Conservation (phyloP, 1,284 basidiomycete genomes). For the Flammula alnicola region DNA sequence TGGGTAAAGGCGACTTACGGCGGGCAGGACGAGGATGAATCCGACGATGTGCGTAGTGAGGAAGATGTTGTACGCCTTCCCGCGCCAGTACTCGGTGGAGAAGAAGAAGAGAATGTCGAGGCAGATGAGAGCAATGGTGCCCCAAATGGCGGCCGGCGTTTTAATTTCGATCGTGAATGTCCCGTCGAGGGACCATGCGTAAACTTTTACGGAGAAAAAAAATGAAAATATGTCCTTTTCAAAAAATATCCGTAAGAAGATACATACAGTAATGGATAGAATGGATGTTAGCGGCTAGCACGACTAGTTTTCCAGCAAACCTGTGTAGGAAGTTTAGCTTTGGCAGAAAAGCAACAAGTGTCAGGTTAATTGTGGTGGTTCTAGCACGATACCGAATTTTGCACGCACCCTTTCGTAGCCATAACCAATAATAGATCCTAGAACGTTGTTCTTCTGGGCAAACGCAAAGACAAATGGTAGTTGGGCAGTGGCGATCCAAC, state of each 20-base stretch:
- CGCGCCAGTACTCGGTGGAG: conserved; percentile 52
- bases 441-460: conserved; percentile 73
- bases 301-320: conserved; percentile 64
- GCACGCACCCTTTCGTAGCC: conserved; percentile 71
- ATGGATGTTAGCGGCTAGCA: conserved; percentile 72
- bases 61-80: conserved; percentile 60
- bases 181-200: conserved; percentile 55
- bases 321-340: conserved; percentile 83
- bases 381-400: too few relatives aligned
- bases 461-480: conserved; percentile 76
- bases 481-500: conserved; percentile 70
- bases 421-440: conserved; percentile 66
- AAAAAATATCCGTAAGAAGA: conserved; percentile 56
- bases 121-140: conserved; percentile 52
- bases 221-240: too few relatives aligned
- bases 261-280: too few relatives aligned
- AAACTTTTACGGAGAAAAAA: conserved; percentile 46
- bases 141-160: conserved; percentile 47
- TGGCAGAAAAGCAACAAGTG: too few relatives aligned
- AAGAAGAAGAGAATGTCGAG: conserved; percentile 59
- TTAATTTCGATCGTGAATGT: conserved; percentile 41
- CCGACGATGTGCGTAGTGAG: conserved; percentile 52
- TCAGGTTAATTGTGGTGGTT: too few relatives aligned
- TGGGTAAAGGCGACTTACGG: conserved; percentile 39
- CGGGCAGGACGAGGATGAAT: conserved; percentile 49